These are phyloP conservation scores for Xerocomus nothofagi DNA, from an alignment of 1,284 basidiomycete genomes.

Conservation along the genomic window DNA sequence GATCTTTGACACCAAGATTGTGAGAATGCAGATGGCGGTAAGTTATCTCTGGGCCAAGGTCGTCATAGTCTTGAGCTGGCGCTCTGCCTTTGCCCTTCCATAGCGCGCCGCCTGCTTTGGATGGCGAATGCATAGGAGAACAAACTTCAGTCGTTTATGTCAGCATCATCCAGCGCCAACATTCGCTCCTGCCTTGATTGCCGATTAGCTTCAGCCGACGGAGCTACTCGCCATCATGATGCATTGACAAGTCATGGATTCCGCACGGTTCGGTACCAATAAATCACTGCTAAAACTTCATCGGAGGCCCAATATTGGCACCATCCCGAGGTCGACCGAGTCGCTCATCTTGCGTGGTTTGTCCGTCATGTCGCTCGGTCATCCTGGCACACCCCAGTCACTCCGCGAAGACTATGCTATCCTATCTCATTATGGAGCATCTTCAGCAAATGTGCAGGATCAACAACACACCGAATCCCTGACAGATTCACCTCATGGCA, in stretches of 20 bases:
- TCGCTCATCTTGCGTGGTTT: background rate
- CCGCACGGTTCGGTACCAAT: too few relatives aligned
- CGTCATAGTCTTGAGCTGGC: conserved; percentile 48
- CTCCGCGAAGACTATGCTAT: conserved; percentile 48
- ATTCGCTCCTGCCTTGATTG: too few relatives aligned
- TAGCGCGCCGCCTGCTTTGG: conserved; percentile 10
- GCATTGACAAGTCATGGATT: too few relatives aligned
- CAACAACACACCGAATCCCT: conserved; percentile 4
- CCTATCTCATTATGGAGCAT: conserved; percentile 41
- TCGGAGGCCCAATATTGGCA: too few relatives aligned
- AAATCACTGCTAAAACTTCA: too few relatives aligned
- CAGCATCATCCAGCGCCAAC: too few relatives aligned
- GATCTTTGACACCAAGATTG: conserved; percentile 65
- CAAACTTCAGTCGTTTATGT: too few relatives aligned
- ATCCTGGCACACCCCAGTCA: conserved; percentile 30
- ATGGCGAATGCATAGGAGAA: conserved; percentile 24
- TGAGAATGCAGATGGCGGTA: conserved; percentile 70
- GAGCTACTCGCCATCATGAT: too few relatives aligned
- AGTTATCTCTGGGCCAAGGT: conserved; percentile 65
- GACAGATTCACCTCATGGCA: conserved; percentile 13
- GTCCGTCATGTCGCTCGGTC: conserved; percentile 21
- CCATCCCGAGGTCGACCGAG: background rate
- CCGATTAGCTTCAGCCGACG: too few relatives aligned
- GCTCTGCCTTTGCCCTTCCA: conserved; percentile 58
- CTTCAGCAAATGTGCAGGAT: conserved; percentile 8